Conservation (phyloP, 2,329 filamentous ascomycete species). For the Escovopsis sp. region DNA sequence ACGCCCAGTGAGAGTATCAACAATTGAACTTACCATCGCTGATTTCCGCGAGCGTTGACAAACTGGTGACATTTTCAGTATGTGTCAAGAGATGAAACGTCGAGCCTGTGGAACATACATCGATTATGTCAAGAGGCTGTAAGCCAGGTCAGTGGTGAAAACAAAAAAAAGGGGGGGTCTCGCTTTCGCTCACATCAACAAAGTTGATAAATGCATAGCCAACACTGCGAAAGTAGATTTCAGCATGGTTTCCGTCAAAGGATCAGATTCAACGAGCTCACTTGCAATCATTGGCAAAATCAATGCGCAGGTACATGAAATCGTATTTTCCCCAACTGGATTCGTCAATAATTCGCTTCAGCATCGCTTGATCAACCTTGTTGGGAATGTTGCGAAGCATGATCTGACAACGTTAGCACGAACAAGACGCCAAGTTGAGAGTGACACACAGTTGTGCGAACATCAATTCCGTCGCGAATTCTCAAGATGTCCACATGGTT, state of each 20-base stretch:
- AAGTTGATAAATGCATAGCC: constrained; percentile 98
- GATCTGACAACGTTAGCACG: constrained; percentile 37
- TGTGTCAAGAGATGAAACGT: not conserved
- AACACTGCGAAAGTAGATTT: constrained; percentile 42
- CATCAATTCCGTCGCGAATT: constrained; percentile 53
- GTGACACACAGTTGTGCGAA: constrained; percentile 54
- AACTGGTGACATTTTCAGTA: constrained; percentile 36
- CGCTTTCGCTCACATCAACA: constrained; percentile 45
- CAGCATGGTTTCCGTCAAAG: not conserved
- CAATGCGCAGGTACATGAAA: constrained; percentile 89
- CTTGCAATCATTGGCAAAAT: constrained; percentile 76
- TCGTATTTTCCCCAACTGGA: constrained; percentile 75
- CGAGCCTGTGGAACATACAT: constrained; percentile 30
- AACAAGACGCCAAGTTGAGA: not conserved
- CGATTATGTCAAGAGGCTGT: constrained; percentile 58
- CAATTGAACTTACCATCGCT: constrained; percentile 43
- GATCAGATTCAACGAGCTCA: constrained; percentile 26
- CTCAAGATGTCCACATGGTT: constrained; percentile 47
- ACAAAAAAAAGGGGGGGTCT: not conserved
- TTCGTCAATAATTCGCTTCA: constrained; percentile 68
- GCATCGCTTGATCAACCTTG: constrained; percentile 61
- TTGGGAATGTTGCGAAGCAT: constrained; percentile 95
- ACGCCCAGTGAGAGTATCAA: not conserved
- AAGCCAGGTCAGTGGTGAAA: constrained; percentile 20
- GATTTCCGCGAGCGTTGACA: constrained; percentile 53